phyloP scores from a whole-genome alignment of 768 basidiomycete genomes.

The Rhodotorula graminis region DNA sequence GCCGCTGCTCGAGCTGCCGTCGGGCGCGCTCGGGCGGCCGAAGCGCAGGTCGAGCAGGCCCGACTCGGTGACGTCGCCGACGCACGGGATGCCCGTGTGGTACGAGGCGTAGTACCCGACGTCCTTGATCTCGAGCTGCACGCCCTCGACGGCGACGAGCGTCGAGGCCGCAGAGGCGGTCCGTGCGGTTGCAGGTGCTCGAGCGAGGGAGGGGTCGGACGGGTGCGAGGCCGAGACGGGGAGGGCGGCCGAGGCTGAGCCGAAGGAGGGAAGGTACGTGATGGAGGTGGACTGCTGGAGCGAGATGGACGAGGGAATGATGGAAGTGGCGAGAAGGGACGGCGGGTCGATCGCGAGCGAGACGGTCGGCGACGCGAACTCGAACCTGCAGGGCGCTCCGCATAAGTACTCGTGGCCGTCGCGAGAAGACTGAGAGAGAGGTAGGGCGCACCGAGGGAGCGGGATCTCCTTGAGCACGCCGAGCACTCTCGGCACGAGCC shows the following conservation, averaged over 20 bases:
- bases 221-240: not conserved
- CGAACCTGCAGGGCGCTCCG: not conserved
- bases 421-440: not conserved
- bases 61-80: constrained; percentile 11
- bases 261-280: constrained; percentile 19
- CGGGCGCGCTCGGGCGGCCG: not conserved
- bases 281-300: constrained; percentile 11
- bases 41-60: constrained; percentile 35
- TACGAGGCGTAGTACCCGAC: constrained; percentile 30
- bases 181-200: not conserved
- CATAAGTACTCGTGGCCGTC: too few species aligned
- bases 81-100: constrained; percentile 11
- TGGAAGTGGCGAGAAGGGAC: constrained; percentile 21
- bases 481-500: constrained; percentile 28
- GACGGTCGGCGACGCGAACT: constrained; percentile 13
- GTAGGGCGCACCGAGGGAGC: constrained; percentile 12
- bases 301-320: constrained; percentile 21
- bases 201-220: not conserved
- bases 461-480: constrained; percentile 22
- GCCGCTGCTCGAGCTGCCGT: not conserved
- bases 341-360: constrained; percentile 31
- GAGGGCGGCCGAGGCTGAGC: constrained; percentile 6
- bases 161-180: constrained; percentile 2
- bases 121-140: constrained; percentile 15
- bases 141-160: not conserved